Evolutionary conservation across 441 rosid species (phyloP).

Genomic region (Euphorbia corollata): DNA sequence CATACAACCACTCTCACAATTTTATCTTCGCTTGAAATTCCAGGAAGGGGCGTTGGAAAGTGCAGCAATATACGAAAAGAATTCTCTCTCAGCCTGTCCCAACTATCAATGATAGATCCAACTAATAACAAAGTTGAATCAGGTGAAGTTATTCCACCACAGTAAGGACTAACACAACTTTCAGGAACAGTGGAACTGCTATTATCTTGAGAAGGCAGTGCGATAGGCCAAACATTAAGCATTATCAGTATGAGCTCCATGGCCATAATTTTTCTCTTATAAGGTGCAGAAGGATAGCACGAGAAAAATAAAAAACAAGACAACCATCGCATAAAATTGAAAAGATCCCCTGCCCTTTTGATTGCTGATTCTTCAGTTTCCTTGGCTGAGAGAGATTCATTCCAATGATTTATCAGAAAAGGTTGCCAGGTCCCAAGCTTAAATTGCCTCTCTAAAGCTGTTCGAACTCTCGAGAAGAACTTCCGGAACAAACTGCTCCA

Average conservation of each 20-base stretch:
- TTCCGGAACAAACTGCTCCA: conserved; percentile 91
- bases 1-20: conserved; percentile 59
- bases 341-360: conserved; percentile 61
- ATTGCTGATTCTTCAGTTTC: conserved; percentile 33
- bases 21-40: conserved; percentile 63
- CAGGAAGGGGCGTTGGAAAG: conserved; percentile 93
- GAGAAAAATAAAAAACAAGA: conserved; percentile 75
- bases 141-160: conserved; percentile 57
- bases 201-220: conserved; percentile 38
- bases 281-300: conserved; percentile 98
- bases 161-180: conserved; percentile 55
- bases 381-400: conserved; percentile 21
- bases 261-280: conserved; percentile 93
- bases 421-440: conserved; percentile 75
- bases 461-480: conserved; percentile 82
- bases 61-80: conserved; percentile 79
- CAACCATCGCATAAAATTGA: conserved; percentile 88
- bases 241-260: conserved; percentile 78
- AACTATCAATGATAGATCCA: conserved; percentile 92
- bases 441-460: conserved; percentile 82
- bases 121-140: conserved; percentile 69
- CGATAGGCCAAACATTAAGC: conserved; percentile 78
- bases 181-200: conserved; percentile 31
- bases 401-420: conserved; percentile 22
- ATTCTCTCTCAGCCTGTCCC: conserved; percentile 90